These are phyloP conservation scores for Mycena vulgaris DNA, from an alignment of 768 basidiomycete genomes.

Conservation along the genomic window DNA sequence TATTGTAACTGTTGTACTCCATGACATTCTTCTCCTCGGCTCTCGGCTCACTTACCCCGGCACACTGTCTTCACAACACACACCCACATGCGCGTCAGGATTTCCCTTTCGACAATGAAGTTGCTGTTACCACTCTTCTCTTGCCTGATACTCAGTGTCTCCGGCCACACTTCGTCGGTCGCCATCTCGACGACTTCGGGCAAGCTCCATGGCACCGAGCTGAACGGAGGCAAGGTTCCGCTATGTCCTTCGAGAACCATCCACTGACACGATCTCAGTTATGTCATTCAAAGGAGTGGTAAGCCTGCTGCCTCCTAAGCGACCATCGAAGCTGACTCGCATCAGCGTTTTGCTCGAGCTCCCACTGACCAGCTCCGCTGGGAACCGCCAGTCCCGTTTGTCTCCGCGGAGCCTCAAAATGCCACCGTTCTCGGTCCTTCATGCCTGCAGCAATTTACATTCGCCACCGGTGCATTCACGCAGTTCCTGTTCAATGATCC, in stretches of 20 bases:
- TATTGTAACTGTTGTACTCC: too few relatives aligned
- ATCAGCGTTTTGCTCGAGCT: slow-evolving; percentile 28
- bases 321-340: neutral
- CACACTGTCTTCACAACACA: neutral
- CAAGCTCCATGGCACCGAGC: slow-evolving; percentile 24
- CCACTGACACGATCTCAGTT: slow-evolving; percentile 12
- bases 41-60: slow-evolving; percentile 10
- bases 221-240: slow-evolving; percentile 23
- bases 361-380: slow-evolving; percentile 26
- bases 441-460: slow-evolving; percentile 32
- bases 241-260: neutral
- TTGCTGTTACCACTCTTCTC: slow-evolving; percentile 6
- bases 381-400: slow-evolving; percentile 28
- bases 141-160: slow-evolving; percentile 15
- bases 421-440: slow-evolving; percentile 26
- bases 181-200: slow-evolving; percentile 29
- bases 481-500: slow-evolving; percentile 32
- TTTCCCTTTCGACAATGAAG: slow-evolving; percentile 18
- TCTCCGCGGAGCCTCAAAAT: slow-evolving; percentile 17
- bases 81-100: neutral
- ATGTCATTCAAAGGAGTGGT: slow-evolving; percentile 36
- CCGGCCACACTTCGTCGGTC: slow-evolving; percentile 1
- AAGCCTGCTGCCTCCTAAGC: neutral
- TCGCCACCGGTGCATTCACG: slow-evolving; percentile 5
- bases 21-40: slow-evolving; percentile 2